These are phyloP conservation scores for Daedaleopsis sinensis DNA, from an alignment of 768 basidiomycete genomes.

Conservation along the genomic window DNA sequence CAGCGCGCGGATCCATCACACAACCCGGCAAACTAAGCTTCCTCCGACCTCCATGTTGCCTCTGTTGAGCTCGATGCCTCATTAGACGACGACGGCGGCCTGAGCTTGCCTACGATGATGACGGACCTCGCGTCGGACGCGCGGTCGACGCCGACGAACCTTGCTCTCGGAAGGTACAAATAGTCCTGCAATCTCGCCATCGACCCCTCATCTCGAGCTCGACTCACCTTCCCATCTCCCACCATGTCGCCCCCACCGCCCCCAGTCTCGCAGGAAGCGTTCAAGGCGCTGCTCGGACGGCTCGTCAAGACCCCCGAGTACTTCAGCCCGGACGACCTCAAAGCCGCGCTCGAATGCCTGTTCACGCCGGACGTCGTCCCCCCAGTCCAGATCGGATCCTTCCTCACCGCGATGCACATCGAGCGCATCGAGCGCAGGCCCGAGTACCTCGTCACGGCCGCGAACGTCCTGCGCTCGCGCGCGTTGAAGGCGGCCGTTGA, in stretches of 20 bases:
- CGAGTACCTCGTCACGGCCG: constrained; percentile 79
- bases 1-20: neutral
- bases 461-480: constrained; percentile 69
- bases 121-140: constrained; percentile 2
- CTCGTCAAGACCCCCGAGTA: constrained; percentile 81
- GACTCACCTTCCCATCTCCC: constrained; percentile 9
- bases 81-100: neutral
- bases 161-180: neutral
- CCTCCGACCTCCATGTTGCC: neutral
- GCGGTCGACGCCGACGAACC: neutral
- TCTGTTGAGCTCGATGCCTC: no score
- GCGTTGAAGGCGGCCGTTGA: constrained; percentile 66
- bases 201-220: constrained; percentile 1
- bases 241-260: constrained; percentile 26
- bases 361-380: constrained; percentile 65
- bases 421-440: constrained; percentile 77
- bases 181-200: neutral
- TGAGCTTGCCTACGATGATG: neutral
- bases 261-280: constrained; percentile 46
- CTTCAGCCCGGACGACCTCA: constrained; percentile 79
- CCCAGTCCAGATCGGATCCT: constrained; percentile 84
- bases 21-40: neutral
- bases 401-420: constrained; percentile 84
- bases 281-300: constrained; percentile 77
- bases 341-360: constrained; percentile 71